Evolutionary conservation across 768 basidiomycete species (phyloP).

Genomic region (Galerina marginata): DNA sequence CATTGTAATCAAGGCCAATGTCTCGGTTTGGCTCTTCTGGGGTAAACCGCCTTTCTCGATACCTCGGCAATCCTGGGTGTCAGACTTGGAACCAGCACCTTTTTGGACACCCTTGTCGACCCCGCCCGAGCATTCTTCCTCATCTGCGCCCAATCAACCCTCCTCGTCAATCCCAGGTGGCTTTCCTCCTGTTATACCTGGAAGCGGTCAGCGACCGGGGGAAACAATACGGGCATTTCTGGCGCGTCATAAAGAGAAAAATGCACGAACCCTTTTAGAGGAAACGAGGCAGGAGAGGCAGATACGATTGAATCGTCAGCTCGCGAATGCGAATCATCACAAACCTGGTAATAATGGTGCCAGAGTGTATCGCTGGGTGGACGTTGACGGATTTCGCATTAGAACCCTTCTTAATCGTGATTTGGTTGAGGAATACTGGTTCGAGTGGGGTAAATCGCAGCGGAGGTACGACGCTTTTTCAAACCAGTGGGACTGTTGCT

Average conservation of each 20-base stretch:
- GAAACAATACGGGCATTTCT: background rate
- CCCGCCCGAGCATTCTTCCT: too few relatives aligned
- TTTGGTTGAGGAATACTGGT: background rate
- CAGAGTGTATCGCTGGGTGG: background rate
- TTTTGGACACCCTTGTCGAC: background rate
- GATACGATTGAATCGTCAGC: background rate
- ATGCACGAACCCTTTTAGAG: background rate
- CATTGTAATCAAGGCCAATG: background rate
- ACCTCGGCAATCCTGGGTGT: background rate
- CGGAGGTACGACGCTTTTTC: constrained; percentile 15
- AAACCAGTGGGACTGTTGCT: constrained; percentile 27
- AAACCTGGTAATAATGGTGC: background rate
- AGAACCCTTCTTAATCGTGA: background rate
- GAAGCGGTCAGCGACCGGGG: background rate
- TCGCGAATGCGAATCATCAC: background rate
- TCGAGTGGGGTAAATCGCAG: background rate
- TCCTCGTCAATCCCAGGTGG: background rate
- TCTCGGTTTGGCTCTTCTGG: background rate
- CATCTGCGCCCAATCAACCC: too few relatives aligned
- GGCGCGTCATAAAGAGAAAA: background rate
- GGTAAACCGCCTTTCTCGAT: background rate
- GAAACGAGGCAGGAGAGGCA: background rate
- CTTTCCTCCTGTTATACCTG: too few relatives aligned
- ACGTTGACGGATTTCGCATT: background rate
- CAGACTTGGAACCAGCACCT: background rate